phyloP scores from a whole-genome alignment of 2,329 filamentous ascomycete species.

The Hypoxylon sp. region DNA sequence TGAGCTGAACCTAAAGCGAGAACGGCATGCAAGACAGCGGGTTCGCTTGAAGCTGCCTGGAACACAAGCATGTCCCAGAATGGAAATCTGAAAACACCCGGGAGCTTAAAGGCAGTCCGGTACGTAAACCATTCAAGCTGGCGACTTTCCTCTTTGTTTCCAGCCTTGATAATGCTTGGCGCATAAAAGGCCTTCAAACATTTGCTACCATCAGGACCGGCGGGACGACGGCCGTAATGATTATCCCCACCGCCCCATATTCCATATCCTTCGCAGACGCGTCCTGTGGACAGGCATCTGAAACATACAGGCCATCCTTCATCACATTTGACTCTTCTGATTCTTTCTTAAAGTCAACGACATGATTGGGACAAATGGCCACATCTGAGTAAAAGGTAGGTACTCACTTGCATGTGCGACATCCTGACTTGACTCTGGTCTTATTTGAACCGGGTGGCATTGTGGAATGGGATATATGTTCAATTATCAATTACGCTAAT shows the following conservation, averaged over 20 bases:
- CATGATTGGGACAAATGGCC: neutral
- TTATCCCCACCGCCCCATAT: constrained; percentile 52
- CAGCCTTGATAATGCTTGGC: constrained; percentile 21
- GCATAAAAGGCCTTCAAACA: constrained; percentile 21
- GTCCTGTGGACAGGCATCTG: constrained; percentile 51
- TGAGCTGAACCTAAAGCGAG: constrained; percentile 59
- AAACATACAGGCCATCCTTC: constrained; percentile 50
- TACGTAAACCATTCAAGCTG: constrained; percentile 62
- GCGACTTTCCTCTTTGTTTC: constrained; percentile 52
- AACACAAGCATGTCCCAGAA: constrained; percentile 59
- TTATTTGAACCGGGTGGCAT: constrained; percentile 19
- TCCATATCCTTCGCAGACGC: constrained; percentile 53
- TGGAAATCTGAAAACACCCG: constrained; percentile 55
- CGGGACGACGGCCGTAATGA: constrained; percentile 46
- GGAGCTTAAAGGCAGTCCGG: constrained; percentile 57
- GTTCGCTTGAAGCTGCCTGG: constrained; percentile 56
- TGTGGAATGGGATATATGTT: neutral
- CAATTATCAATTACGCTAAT: neutral
- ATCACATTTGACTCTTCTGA: constrained; percentile 53
- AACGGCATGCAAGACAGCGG: constrained; percentile 59
- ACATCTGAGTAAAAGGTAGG: constrained; percentile 1
- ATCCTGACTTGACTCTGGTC: constrained; percentile 50
- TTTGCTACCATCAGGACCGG: constrained; percentile 46
- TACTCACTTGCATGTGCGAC: constrained; percentile 53
- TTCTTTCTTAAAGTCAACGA: constrained; percentile 35